Evolutionary conservation across 2,329 filamentous ascomycete species (phyloP), one percentile per base, ranked within the genome.

Genomic region (Diaporthe helianthi): DNA sequence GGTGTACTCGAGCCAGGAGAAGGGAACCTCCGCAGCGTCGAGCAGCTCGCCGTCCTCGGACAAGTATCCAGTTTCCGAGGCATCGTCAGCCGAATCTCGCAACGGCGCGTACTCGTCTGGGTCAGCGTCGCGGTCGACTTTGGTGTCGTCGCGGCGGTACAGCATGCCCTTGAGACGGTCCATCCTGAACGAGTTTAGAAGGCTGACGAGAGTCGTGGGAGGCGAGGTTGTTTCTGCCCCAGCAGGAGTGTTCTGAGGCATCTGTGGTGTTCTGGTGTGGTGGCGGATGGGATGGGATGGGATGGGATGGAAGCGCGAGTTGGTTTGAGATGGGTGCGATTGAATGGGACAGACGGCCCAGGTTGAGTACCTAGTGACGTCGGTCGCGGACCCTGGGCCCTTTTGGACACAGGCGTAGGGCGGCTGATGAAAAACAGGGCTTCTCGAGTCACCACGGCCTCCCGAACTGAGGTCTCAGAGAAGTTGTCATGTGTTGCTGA

Each of bases 1-100:
- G 74, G 81, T 83, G 80, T 98, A 99, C 78, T 97, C 93, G 44
- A 93, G 77, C 89, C 92, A 94, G 72, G 93, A 97, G 82, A 97
- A 97, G 22, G 84, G 84, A 41, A 81, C 76, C 44, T 83, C 81
- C 19, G 82, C 76, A 17, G 49, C 36, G 47, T 81, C 76, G 44
- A 66, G 26, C 29, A 38, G 44, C 24, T 74, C 77, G 22, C 80
- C 79, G 24, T 76, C 71, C 47, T 76, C 74, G 6, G 71, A 68
- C 4, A 77, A 75, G 51, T 58, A 29, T 0, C 49, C 63, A 2
- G 4, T 22, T 24, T 71, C 70, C 8, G 36, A 31, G 12, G n/a
- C 58, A 68, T 73, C 73, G 46, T 76, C 71, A 44, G 76, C 75
- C 13, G 74, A 75, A 49, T 80, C 72, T 22, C 78, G 76, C 64